Percentiles rank a stretch among this genome's conserved stretches.
phyloP scores from a whole-genome alignment of 768 basidiomycete species.

The Naganishia antarctica region DNA sequence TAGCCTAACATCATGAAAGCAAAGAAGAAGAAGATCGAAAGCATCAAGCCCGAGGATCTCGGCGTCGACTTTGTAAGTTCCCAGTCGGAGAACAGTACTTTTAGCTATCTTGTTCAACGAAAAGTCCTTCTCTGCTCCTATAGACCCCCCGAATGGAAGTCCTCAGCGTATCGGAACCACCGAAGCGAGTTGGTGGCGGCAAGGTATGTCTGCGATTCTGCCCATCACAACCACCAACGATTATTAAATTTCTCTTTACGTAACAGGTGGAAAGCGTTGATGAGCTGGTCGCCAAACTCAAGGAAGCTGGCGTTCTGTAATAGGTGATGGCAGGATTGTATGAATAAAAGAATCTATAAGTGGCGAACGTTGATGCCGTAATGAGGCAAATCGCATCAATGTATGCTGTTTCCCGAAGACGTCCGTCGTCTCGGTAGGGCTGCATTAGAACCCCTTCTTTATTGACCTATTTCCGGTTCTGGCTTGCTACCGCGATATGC shows the following conservation, averaged over 20 bases:
- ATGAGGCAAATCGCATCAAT: too few relatives aligned
- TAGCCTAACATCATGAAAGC: conserved; percentile 56
- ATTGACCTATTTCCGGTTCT: too few relatives aligned
- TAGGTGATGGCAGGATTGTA: background rate
- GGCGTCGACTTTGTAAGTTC: conserved; percentile 63
- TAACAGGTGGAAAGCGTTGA: conserved; percentile 73
- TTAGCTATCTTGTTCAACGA: background rate
- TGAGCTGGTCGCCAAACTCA: conserved; percentile 80
- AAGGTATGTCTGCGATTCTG: conserved; percentile 58
- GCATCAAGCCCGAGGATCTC: conserved; percentile 70
- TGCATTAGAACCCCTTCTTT: too few relatives aligned
- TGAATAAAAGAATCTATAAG: background rate
- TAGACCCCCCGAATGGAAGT: conserved; percentile 72
- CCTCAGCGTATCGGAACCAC: conserved; percentile 81
- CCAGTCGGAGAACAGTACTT: background rate
- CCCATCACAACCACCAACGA: background rate
- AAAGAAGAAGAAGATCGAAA: conserved; percentile 96
- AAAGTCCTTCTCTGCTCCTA: background rate
- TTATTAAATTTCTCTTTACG: background rate
- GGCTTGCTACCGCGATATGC: too few relatives aligned
- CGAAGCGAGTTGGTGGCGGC: conserved; percentile 79
- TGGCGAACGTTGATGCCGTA: too few relatives aligned
- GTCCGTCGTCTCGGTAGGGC: too few relatives aligned
- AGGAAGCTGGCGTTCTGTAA: conserved; percentile 66
- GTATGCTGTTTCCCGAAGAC: too few relatives aligned